These are phyloP conservation scores for Phytophthora agathidicida DNA, from an alignment of 352 stramenopile genomes.

Conservation along the genomic window DNA sequence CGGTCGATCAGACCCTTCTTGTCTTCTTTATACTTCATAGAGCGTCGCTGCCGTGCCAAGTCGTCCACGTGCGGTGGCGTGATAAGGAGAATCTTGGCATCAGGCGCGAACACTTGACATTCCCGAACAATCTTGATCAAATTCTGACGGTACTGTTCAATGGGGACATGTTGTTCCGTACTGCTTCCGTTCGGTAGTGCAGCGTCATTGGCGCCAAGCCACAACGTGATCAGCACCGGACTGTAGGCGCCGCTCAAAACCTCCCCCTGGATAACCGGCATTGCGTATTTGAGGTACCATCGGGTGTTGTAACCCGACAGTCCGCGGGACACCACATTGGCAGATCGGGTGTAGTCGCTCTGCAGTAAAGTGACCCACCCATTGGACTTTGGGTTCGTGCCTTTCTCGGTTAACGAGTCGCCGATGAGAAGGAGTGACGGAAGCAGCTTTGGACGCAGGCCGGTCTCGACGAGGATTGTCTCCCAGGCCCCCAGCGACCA, in stretches of 20 bases:
- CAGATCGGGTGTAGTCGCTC: conserved; percentile 41
- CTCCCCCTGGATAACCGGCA: conserved; percentile 50
- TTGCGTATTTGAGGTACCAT: conserved; percentile 46
- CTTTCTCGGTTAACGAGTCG: conserved; percentile 55
- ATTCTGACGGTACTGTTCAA: conserved; percentile 56
- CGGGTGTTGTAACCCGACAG: conserved; percentile 48
- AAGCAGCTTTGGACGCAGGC: conserved; percentile 23
- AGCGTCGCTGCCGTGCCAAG: conserved; percentile 11
- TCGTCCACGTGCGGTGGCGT: conserved; percentile 54
- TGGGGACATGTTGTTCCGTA: conserved; percentile 48
- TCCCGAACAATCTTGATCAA: conserved; percentile 35
- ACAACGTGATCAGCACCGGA: conserved; percentile 56
- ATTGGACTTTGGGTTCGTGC: conserved; percentile 27
- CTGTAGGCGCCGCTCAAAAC: conserved; percentile 30
- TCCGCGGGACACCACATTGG: conserved; percentile 49
- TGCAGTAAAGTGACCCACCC: conserved; percentile 49
- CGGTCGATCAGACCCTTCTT: conserved; percentile 38
- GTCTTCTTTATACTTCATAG: conserved; percentile 11
- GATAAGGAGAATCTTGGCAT: conserved; percentile 50
- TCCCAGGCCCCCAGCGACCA: conserved; percentile 29
- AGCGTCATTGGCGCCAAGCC: conserved; percentile 70
- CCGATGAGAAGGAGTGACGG: conserved; percentile 31
- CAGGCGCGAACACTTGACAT: conserved; percentile 19
- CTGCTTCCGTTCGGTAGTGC: conserved; percentile 33
- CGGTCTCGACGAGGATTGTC: conserved; percentile 20